Base-by-base conservation (phyloP, 768 basidiomycete species). In the Boletus rubropictus region DNA sequence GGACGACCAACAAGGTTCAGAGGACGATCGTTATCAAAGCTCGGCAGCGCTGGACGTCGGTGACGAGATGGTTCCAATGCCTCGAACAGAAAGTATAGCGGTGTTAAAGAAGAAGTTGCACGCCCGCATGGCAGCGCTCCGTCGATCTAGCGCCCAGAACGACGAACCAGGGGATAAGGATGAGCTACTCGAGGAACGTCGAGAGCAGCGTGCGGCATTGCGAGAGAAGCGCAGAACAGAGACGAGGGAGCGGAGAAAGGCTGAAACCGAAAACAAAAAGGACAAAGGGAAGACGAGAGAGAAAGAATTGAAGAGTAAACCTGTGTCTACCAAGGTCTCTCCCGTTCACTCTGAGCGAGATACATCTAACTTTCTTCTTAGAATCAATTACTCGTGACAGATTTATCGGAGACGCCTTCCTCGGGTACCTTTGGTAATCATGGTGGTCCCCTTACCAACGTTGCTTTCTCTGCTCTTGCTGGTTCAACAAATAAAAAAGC, bases 181-280 rank as follows among this genome's bases (percentile, higher is more conserved):
- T 60, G 89, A 82, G 51, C 63, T 97, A 38, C 63, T 97, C 42
- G 87, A 91, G 59, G 87, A 91, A 65, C 74, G 87, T 44, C 71
- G 92, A 51, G 67, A 68, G 55, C 82, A 89, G 58, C 73, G 91
- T 5, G 93, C 85, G 0, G 80, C 84, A 28, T 74, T 96, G 75
- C 76, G 93, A 18, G 94, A 97, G 66, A 78, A 82, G 48, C 71
- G 95, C 55, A 69, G 93, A 60, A 88, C 86, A 59, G 86, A 89
- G 71, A 89, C 88, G 7, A 86, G 77, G 61, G 92, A 93, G 68
- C 86, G 89, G 68, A 87, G 82, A 49, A 69, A 72, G 55, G 74
- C 72, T 14, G 83, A 86, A 61, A 73, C 80, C 50, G 87, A 85
- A 59, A 60, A 64, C 42, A 74, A 70, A 68, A 71, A 69, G 18